A percentile compares a stretch with the other conserved stretches of the same genome.
Evolutionary conservation across 1,284 basidiomycete species (phyloP).

Genomic region (Ganoderma sinense): DNA sequence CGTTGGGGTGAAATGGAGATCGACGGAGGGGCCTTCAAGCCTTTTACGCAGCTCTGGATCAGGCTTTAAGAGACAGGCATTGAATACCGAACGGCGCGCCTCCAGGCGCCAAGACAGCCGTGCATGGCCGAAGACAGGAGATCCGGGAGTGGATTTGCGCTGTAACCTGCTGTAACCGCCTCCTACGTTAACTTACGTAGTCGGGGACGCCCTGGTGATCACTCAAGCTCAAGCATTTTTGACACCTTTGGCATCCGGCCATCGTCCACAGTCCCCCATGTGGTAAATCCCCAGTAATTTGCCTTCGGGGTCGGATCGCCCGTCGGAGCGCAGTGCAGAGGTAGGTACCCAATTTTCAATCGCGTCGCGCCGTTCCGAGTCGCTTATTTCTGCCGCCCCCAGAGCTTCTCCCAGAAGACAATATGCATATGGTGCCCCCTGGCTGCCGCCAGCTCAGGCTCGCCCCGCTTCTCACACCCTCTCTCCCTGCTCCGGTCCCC

Average conservation of each 20-base stretch:
- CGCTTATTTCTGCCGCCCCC: slow-evolving; percentile 9
- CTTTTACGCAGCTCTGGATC: not conserved
- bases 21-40: not conserved
- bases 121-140: not conserved
- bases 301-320: not conserved
- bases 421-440: slow-evolving; percentile 12
- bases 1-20: not conserved
- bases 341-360: not conserved
- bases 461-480: not conserved
- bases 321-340: not conserved
- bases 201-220: not conserved
- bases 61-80: not conserved
- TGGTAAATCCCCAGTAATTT: not conserved
- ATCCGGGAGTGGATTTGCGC: not conserved
- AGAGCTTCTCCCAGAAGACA: not conserved
- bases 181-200: not conserved
- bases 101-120: not conserved
- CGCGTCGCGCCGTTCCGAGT: too few relatives aligned
- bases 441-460: not conserved
- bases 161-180: not conserved
- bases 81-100: not conserved
- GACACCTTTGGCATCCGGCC: not conserved
- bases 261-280: not conserved
- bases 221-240: not conserved
- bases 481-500: not conserved